phyloP scores from a whole-genome alignment of 352 stramenopile genomes.

The Globisporangium alternatum region DNA sequence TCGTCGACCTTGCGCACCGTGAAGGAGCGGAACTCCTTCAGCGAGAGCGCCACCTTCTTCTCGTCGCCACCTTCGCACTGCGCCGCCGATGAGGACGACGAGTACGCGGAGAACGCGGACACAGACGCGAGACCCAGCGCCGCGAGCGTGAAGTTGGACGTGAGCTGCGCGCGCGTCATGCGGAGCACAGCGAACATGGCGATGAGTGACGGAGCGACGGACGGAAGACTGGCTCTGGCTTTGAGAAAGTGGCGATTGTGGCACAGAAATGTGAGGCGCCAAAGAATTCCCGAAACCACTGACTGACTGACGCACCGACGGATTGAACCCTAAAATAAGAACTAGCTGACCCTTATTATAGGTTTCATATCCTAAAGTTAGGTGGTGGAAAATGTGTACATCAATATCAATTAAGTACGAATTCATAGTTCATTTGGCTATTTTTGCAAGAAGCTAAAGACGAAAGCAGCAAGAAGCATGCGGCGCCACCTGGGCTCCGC shows the following conservation, averaged over 20 bases:
- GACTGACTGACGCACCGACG: conserved; percentile 4
- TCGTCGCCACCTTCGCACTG: conserved; percentile 20
- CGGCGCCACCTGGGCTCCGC: conserved; percentile 5
- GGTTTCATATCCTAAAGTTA: not conserved
- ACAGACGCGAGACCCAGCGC: conserved; percentile 42
- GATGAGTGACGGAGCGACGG: not conserved
- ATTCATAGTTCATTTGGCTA: not conserved
- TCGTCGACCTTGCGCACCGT: conserved; percentile 66
- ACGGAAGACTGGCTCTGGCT: not conserved
- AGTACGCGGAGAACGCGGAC: conserved; percentile 23
- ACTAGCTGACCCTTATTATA: not conserved
- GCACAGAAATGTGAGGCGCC: not conserved
- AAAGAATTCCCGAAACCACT: conserved; percentile 13
- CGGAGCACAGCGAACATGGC: conserved; percentile 34
- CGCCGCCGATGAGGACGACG: conserved; percentile 13
- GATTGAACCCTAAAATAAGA: not conserved
- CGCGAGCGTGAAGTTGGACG: conserved; percentile 31
- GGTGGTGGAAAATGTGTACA: not conserved
- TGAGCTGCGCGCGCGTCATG: conserved; percentile 38
- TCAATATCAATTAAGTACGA: not conserved
- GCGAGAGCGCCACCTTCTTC: conserved; percentile 51
- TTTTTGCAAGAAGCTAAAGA: not conserved
- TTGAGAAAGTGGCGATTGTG: not conserved
- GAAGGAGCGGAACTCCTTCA: conserved; percentile 70
- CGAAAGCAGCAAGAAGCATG: not conserved